Conservation (phyloP, 495 filamentous ascomycete species). For the Penicillium cataractarum region DNA sequence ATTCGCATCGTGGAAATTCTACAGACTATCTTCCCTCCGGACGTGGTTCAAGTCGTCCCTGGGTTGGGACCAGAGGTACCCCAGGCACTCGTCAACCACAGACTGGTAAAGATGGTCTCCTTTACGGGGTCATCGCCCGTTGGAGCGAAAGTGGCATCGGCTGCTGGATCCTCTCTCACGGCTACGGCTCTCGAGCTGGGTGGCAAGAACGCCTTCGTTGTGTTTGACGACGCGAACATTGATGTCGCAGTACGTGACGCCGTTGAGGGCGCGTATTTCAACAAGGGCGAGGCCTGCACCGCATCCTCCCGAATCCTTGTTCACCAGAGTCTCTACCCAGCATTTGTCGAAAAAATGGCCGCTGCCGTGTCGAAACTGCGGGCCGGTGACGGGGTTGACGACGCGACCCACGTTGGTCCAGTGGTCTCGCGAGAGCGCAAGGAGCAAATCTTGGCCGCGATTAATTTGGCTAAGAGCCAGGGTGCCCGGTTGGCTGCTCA, state of each 20-base stretch:
- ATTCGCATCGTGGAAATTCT: conserved; percentile 14
- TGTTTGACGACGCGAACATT: not conserved
- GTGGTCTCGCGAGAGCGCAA: conserved; percentile 57
- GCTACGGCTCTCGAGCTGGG: not conserved
- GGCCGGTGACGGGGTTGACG: conserved; percentile 56
- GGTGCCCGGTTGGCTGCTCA: conserved; percentile 31
- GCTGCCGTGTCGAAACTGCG: conserved; percentile 41
- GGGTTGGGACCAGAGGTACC: conserved; percentile 20
- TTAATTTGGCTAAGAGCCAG: conserved; percentile 48
- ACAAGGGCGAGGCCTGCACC: conserved; percentile 67
- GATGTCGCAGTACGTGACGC: conserved; percentile 8
- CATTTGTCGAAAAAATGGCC: conserved; percentile 24
- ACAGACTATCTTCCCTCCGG: conserved; percentile 9
- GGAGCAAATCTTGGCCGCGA: conserved; percentile 58
- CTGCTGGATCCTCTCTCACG: not conserved
- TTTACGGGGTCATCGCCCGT: not conserved
- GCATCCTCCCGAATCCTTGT: conserved; percentile 68
- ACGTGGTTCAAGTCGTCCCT: conserved; percentile 17
- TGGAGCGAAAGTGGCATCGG: not conserved
- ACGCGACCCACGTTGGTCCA: conserved; percentile 61
- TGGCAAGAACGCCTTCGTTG: not conserved
- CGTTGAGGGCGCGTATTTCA: conserved; percentile 47
- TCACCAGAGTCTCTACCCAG: conserved; percentile 42
- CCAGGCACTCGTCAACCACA: conserved; percentile 1
- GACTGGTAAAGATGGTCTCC: not conserved